These are phyloP conservation scores for Epichloe aotearoae DNA, from an alignment of 2,329 filamentous ascomycete genomes.

Conservation along the genomic window DNA sequence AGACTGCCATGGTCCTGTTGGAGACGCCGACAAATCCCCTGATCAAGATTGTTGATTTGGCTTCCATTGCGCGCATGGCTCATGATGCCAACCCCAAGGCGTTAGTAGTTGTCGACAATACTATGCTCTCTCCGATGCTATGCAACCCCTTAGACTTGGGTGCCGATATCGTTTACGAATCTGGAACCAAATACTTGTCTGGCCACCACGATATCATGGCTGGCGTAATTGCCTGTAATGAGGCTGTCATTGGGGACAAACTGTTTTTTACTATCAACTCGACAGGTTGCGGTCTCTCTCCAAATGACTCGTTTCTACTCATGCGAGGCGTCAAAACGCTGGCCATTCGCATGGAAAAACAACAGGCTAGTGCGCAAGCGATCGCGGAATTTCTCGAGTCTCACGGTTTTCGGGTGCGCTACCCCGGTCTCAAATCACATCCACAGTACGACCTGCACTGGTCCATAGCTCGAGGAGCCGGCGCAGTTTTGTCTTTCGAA, in stretches of 20 bases:
- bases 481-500: slow-evolving; percentile 91
- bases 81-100: slow-evolving; percentile 68
- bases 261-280: slow-evolving; percentile 98
- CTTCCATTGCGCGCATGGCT: slow-evolving; percentile 59
- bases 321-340: slow-evolving; percentile 94
- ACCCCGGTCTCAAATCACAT: slow-evolving; percentile 86
- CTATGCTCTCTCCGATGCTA: slow-evolving; percentile 93
- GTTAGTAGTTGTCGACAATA: slow-evolving; percentile 91
- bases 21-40: slow-evolving; percentile 96
- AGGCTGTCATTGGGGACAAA: slow-evolving; percentile 66
- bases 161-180: slow-evolving; percentile 94
- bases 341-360: slow-evolving; percentile 96
- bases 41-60: slow-evolving; percentile 94
- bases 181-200: slow-evolving; percentile 93
- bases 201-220: slow-evolving; percentile 99
- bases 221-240: slow-evolving; percentile 86
- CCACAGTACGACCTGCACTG: slow-evolving; percentile 94
- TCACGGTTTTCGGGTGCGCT: slow-evolving; percentile 88
- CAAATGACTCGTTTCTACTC: slow-evolving; percentile 91
- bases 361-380: slow-evolving; percentile 79
- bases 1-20: slow-evolving; percentile 89
- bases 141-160: slow-evolving; percentile 89
- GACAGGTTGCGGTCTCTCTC: slow-evolving; percentile 83
- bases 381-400: slow-evolving; percentile 88
- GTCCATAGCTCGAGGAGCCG: slow-evolving; percentile 87